Conservation (phyloP, 257 asterid species). For the Fraxinus excelsior region DNA sequence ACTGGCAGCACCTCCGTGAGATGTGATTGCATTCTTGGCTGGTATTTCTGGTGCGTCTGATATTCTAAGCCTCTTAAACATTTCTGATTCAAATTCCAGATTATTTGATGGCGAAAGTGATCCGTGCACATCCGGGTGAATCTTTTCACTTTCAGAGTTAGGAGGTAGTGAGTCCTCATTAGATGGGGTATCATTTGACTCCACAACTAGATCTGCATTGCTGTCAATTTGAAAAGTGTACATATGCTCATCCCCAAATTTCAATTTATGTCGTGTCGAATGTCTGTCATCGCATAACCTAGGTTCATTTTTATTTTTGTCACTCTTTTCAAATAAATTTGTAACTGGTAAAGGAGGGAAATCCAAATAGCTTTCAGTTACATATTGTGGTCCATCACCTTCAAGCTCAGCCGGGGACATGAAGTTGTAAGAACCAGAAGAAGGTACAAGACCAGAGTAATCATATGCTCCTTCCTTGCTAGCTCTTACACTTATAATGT, state of each 20-base stretch:
- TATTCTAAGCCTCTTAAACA: slow-evolving; percentile 53
- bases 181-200: slow-evolving; percentile 56
- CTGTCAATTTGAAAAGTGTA: slow-evolving; percentile 82
- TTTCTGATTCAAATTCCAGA: slow-evolving; percentile 43
- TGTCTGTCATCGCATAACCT: slow-evolving; percentile 53
- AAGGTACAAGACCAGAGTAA: slow-evolving; percentile 59
- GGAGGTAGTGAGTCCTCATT: slow-evolving; percentile 37
- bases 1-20: slow-evolving; percentile 57
- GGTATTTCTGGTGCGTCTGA: slow-evolving; percentile 68
- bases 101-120: slow-evolving; percentile 48
- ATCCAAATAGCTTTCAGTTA: slow-evolving; percentile 61
- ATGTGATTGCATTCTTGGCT: slow-evolving; percentile 37
- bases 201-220: slow-evolving; percentile 85
- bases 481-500: slow-evolving; percentile 63
- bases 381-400: slow-evolving; percentile 44
- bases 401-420: slow-evolving; percentile 49
- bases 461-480: slow-evolving; percentile 67
- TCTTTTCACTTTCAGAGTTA: slow-evolving; percentile 51
- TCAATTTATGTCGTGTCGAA: slow-evolving; percentile 55
- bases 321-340: slow-evolving; percentile 68
- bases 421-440: slow-evolving; percentile 51
- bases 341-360: slow-evolving; percentile 85
- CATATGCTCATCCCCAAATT: slow-evolving; percentile 69
- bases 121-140: slow-evolving; percentile 33
- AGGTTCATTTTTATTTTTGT: slow-evolving; percentile 44